Evolutionary conservation across 805 yeast genomes (phyloP).

Genomic region (Teunomyces stri): DNA sequence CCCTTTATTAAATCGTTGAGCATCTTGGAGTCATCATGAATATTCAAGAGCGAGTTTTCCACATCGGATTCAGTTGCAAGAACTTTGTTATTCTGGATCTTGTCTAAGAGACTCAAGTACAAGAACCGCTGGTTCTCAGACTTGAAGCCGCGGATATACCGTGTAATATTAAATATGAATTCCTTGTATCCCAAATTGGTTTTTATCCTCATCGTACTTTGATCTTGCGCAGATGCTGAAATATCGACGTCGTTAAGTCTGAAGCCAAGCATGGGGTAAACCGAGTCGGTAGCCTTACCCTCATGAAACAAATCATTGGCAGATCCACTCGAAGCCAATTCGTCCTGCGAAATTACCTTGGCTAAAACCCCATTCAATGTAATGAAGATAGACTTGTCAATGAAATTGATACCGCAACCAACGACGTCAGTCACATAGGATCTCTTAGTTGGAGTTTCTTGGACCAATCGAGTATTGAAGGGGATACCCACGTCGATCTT

Average conservation of each 20-base stretch:
- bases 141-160: slow-evolving; percentile 50
- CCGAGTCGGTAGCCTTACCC: slow-evolving; percentile 18
- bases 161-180: slow-evolving; percentile 59
- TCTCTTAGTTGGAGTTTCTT: slow-evolving; percentile 32
- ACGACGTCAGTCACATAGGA: slow-evolving; percentile 55
- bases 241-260: slow-evolving; percentile 21
- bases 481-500: slow-evolving; percentile 36
- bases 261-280: slow-evolving; percentile 37
- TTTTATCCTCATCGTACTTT: slow-evolving; percentile 25
- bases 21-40: slow-evolving; percentile 24
- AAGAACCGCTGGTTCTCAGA: slow-evolving; percentile 14
- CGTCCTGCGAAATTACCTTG: slow-evolving; percentile 23
- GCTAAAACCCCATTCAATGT: slow-evolving; percentile 75
- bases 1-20: slow-evolving; percentile 36
- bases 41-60: slow-evolving; percentile 8
- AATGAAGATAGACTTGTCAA: slow-evolving; percentile 60
- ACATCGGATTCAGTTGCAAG: slow-evolving; percentile 4
- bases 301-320: slow-evolving; percentile 12
- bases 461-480: slow-evolving; percentile 24
- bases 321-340: slow-evolving; percentile 19
- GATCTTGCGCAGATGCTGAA: not conserved
- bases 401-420: slow-evolving; percentile 82
- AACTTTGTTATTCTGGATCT: slow-evolving; percentile 12
- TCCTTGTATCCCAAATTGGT: slow-evolving; percentile 59
- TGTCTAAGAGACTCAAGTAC: slow-evolving; percentile 19